These are phyloP conservation scores for Amaranthus tricolor DNA, from an alignment of 179 eudicot genomes.

Conservation along the genomic window DNA sequence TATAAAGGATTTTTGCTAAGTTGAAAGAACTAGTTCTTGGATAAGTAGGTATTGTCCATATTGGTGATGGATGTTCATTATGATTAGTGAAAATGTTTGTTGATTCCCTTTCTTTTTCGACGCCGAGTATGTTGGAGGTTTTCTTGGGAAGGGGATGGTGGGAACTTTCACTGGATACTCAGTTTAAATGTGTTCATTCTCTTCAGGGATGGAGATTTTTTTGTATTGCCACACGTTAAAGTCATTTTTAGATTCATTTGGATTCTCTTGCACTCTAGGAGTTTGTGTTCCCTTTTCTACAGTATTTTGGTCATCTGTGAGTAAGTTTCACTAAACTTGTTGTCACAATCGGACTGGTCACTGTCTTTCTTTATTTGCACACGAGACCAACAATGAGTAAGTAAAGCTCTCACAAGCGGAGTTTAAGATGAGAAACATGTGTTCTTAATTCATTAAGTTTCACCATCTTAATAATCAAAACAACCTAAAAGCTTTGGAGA, in stretches of 20 bases:
- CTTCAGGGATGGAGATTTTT: background rate
- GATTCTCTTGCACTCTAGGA: background rate
- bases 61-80: background rate
- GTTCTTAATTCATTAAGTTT: too few relatives aligned
- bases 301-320: background rate
- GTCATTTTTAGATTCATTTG: background rate
- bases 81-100: background rate
- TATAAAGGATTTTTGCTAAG: background rate
- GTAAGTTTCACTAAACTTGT: too few relatives aligned
- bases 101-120: background rate
- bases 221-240: background rate
- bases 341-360: too few relatives aligned
- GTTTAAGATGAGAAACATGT: too few relatives aligned
- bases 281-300: background rate
- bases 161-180: background rate
- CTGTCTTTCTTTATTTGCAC: too few relatives aligned
- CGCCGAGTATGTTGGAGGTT: too few relatives aligned
- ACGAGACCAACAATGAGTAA: too few relatives aligned
- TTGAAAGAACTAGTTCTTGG: background rate
- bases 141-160: background rate
- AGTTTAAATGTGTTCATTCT: background rate
- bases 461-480: too few relatives aligned
- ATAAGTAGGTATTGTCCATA: conserved; percentile 2
- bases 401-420: too few relatives aligned
- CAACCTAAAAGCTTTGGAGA: too few relatives aligned